Percentiles rank a stretch among this genome's conserved stretches.
These are phyloP conservation scores for Bisporella sp. DNA, from an alignment of 2,329 filamentous ascomycete species.

Conservation along the genomic window DNA sequence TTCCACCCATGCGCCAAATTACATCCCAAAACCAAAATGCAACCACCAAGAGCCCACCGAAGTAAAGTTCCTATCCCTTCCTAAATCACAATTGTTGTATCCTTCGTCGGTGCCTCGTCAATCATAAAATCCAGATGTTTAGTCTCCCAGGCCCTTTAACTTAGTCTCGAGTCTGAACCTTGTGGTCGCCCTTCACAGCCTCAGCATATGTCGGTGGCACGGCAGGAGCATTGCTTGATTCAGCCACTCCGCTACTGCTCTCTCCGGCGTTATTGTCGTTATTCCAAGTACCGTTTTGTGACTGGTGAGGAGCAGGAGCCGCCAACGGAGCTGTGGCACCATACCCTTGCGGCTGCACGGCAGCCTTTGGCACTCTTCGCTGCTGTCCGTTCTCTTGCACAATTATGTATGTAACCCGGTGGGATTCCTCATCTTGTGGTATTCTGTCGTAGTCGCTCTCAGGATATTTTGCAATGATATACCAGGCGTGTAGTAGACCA, in stretches of 20 bases:
- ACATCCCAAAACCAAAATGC: too few species aligned
- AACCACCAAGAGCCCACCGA: too few species aligned
- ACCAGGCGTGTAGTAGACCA: conserved; percentile 92
- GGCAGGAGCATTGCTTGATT: conserved; percentile 38
- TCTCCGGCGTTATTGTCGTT: conserved; percentile 27
- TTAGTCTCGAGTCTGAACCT: conserved; percentile 57
- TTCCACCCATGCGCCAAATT: too few species aligned
- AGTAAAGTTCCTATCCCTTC: too few species aligned
- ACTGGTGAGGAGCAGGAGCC: conserved; percentile 27
- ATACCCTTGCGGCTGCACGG: conserved; percentile 16
- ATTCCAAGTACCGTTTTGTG: conserved; percentile 24
- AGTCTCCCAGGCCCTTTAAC: not conserved
- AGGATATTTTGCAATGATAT: conserved; percentile 89
- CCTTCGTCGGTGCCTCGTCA: not conserved
- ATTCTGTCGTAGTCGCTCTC: conserved; percentile 66
- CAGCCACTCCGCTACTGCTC: conserved; percentile 30
- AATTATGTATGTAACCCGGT: conserved; percentile 71
- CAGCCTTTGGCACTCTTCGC: conserved; percentile 21
- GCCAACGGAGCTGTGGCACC: conserved; percentile 25
- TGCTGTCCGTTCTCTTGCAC: conserved; percentile 33
- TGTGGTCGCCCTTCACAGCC: conserved; percentile 83
- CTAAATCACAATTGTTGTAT: not conserved
- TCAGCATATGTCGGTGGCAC: conserved; percentile 84
- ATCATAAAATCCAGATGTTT: not conserved
- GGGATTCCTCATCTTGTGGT: conserved; percentile 45